Evolutionary conservation across 2,329 filamentous ascomycete genomes (phyloP).

Genomic region (Pseudodiploospora longispora): DNA sequence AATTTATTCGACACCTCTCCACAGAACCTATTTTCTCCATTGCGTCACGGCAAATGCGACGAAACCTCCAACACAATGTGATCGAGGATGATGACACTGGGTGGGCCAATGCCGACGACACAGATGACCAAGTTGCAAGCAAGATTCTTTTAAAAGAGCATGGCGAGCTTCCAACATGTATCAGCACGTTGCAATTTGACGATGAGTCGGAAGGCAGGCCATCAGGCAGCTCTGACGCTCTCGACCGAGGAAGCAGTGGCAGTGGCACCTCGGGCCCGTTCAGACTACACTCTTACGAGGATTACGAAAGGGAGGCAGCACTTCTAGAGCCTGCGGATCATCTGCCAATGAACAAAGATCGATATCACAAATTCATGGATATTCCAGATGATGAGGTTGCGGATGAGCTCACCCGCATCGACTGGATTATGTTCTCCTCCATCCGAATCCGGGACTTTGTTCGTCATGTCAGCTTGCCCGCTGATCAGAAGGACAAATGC

Average conservation of each 20-base stretch:
- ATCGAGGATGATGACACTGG: constrained; percentile 84
- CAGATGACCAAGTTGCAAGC: constrained; percentile 25
- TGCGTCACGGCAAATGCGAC: constrained; percentile 76
- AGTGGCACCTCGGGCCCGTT: constrained; percentile 35
- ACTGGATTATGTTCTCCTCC: constrained; percentile 97
- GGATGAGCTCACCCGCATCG: constrained; percentile 85
- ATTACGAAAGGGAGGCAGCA: constrained; percentile 71
- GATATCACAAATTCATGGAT: constrained; percentile 88
- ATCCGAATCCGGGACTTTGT: constrained; percentile 90
- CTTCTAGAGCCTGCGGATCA: constrained; percentile 62
- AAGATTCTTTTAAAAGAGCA: constrained; percentile 31
- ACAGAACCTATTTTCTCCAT: constrained; percentile 74
- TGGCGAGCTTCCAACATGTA: constrained; percentile 29
- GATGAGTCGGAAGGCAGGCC: constrained; percentile 36
- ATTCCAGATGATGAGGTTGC: constrained; percentile 78
- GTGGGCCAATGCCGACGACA: constrained; percentile 78
- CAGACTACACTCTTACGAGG: constrained; percentile 61
- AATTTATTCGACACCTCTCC: constrained; percentile 68
- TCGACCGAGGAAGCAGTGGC: constrained; percentile 31
- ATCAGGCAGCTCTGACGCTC: constrained; percentile 37
- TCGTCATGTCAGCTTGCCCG: constrained; percentile 73
- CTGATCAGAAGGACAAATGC: constrained; percentile 64
- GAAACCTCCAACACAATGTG: constrained; percentile 63
- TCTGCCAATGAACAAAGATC: constrained; percentile 68
- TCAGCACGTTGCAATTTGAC: constrained; percentile 42